Base-by-base conservation (phyloP, 2,329 filamentous ascomycete species). In the Phialophora expanda region DNA sequence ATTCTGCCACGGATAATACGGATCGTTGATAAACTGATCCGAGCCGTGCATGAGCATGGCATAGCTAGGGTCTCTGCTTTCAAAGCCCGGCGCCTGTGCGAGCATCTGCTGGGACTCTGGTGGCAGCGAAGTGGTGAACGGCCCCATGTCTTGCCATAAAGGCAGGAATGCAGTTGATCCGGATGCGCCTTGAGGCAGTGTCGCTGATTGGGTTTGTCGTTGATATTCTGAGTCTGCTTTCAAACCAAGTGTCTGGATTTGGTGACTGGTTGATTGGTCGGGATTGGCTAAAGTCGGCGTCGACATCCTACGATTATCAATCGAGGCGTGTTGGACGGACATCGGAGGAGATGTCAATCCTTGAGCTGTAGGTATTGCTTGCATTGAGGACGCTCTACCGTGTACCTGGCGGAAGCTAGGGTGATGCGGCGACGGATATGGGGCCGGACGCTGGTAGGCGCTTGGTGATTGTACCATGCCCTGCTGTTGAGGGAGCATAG, bases 61-160 rank as follows among this genome's bases (percentile, higher is more conserved):
- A 22, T 79, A 80, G 62, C 78, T 75, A 3, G 80, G 78, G 66
- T 85, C 80, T 32, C 77, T 79, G 2, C 76, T 75, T 66, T 83
- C 80, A 4, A 84, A 74, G 0, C 76, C 75, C 2, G 78, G 76
- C 17, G 81, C 83, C 20, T 66, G 56, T 8, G 66, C 71, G 5
- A 87, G 76, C 20, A 87, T 76, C 71, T 84, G 82, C 73, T 86
- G 84, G 1, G 83, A 79, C 69, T 87, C 82, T 3, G 80, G 74
- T 24, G 85, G 84, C 24, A 87, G 74, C 3, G 80, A 77, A 48
- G 81, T 80, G 1, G 81, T 82, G 61, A 86, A 77, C 9, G 83
- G 82, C 50, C 78, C 78, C 54, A 76, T 73, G 65, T 73, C 72
- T 55, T 69, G 66, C 70, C 68, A 72, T 22, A 66, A 58, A 9